A percentile compares a stretch with the other conserved stretches of the same genome.
These are phyloP conservation scores for Lathyrus sativus DNA, from an alignment of 306 rosid species.

Conservation along the genomic window DNA sequence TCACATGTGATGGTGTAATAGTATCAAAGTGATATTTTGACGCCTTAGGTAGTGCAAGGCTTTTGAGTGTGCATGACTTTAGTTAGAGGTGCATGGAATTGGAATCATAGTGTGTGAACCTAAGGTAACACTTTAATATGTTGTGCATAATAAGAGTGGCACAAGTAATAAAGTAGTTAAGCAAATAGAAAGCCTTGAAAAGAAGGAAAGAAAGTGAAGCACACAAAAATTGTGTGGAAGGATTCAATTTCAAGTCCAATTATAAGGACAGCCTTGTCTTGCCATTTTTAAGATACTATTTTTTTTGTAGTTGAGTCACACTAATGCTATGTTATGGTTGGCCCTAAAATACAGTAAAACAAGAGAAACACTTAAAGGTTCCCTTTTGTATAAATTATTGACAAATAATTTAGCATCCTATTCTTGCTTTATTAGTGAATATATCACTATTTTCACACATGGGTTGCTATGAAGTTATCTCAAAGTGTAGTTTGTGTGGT, in stretches of 20 bases:
- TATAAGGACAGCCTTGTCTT: slow-evolving; percentile 26
- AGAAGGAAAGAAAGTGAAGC: slow-evolving; percentile 27
- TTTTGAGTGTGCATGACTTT: slow-evolving; percentile 57
- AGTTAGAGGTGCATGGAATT: slow-evolving; percentile 51
- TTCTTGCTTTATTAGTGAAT: slow-evolving; percentile 30
- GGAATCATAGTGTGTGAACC: slow-evolving; percentile 62
- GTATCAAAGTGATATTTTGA: slow-evolving; percentile 4
- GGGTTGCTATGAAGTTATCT: slow-evolving; percentile 35
- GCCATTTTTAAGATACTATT: slow-evolving; percentile 32
- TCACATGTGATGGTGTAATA: slow-evolving; percentile 54
- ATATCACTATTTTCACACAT: slow-evolving; percentile 39
- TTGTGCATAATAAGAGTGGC: slow-evolving; percentile 43
- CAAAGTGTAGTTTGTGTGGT: slow-evolving; percentile 31
- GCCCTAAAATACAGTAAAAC: slow-evolving; percentile 34
- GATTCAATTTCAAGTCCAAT: slow-evolving; percentile 40
- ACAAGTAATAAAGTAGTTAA: slow-evolving; percentile 34
- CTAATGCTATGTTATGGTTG: slow-evolving; percentile 33
- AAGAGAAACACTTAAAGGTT: slow-evolving; percentile 5
- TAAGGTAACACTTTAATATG: slow-evolving; percentile 44
- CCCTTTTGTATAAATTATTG: slow-evolving; percentile 37
- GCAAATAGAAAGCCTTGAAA: slow-evolving; percentile 26
- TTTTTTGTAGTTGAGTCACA: slow-evolving; percentile 33
- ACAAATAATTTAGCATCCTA: slow-evolving; percentile 41
- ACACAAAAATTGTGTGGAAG: slow-evolving; percentile 39
- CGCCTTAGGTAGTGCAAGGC: slow-evolving; percentile 41